These are phyloP conservation scores for Phialophora chinensis DNA, from an alignment of 2,329 filamentous ascomycete genomes.

Conservation along the genomic window DNA sequence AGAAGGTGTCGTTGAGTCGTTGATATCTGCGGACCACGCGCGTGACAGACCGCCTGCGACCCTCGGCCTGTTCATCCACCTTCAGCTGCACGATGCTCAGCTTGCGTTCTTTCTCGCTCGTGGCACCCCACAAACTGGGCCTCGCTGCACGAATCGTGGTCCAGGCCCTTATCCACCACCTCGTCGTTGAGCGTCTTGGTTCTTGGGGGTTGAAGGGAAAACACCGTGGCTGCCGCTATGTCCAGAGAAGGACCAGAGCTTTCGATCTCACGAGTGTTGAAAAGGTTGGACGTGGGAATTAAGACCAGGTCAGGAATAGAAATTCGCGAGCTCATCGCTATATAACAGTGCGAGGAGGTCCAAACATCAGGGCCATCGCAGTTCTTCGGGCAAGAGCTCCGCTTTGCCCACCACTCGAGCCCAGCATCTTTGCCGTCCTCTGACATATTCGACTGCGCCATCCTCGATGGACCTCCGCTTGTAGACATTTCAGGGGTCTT, in stretches of 20 bases:
- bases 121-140: background rate
- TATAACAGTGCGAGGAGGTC: no score
- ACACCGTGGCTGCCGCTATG: background rate
- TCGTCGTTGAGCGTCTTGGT: background rate
- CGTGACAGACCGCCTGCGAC: no score
- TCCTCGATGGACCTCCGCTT: background rate
- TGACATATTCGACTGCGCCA: background rate
- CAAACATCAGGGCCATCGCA: background rate
- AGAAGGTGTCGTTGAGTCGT: no score
- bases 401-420: background rate
- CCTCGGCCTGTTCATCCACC: background rate
- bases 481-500: background rate
- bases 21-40: no score
- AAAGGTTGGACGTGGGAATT: background rate
- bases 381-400: background rate
- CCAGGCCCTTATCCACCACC: background rate
- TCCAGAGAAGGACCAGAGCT: background rate
- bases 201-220: no score
- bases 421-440: background rate
- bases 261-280: background rate
- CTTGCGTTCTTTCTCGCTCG: background rate
- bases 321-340: background rate
- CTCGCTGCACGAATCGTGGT: background rate
- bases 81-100: background rate
- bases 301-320: background rate